Conservation (phyloP, 768 basidiomycete species). For the Lenzites betulinus region DNA sequence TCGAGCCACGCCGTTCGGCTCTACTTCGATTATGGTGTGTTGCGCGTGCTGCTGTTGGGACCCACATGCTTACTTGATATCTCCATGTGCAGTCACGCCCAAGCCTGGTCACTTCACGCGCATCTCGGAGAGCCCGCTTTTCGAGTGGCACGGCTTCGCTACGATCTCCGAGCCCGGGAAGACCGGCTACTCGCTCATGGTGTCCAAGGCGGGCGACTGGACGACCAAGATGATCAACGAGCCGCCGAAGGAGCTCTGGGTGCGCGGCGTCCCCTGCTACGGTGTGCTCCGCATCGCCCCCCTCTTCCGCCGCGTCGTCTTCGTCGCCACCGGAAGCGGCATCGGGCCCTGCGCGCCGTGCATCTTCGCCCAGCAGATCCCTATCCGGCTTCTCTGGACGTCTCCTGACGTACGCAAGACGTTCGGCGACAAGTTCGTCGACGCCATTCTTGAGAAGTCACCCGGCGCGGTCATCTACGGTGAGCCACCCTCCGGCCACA, state of each 20-base stretch:
- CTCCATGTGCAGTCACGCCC: constrained; percentile 29
- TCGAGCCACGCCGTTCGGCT: constrained; percentile 60
- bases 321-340: constrained; percentile 60
- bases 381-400: constrained; percentile 62
- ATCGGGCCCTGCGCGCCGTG: constrained; percentile 63
- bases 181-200: constrained; percentile 52
- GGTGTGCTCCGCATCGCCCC: constrained; percentile 57
- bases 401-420: constrained; percentile 61
- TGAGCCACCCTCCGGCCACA: constrained; percentile 28
- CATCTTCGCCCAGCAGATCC: constrained; percentile 51
- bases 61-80: constrained; percentile 21
- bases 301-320: constrained; percentile 54
- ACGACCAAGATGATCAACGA: constrained; percentile 53
- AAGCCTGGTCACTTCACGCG: constrained; percentile 39
- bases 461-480: constrained; percentile 62
- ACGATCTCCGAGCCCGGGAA: constrained; percentile 46
- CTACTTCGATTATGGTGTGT: constrained; percentile 59
- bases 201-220: constrained; percentile 63
- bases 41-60: background rate
- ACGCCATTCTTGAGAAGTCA: constrained; percentile 51
- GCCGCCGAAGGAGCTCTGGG: constrained; percentile 57
- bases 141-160: constrained; percentile 63
- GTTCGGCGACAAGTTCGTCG: constrained; percentile 62
- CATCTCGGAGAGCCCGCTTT: constrained; percentile 45
- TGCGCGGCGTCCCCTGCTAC: constrained; percentile 57